Evolutionary conservation across 2,329 filamentous ascomycete genomes (phyloP), one percentile per base, ranked within the genome.

Genomic region (Neophaeococcomyces mojaviensis): DNA sequence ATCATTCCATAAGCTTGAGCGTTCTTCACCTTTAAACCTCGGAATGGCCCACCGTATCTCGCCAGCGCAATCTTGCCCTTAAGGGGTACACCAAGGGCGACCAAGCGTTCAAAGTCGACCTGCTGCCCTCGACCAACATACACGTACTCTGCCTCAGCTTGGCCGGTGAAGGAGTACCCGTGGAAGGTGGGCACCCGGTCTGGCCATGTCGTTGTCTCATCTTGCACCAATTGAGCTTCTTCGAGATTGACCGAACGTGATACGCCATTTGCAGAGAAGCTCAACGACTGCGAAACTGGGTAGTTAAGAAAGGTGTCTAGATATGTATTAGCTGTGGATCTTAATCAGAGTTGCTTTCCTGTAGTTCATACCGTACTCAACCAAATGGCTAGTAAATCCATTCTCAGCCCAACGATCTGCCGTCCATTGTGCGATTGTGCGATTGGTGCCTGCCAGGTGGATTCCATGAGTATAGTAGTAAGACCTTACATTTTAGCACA

Each of bases 21-120:
- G 44, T 70, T 71, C 57, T 71, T 71, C 20, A 72, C 68, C 48
- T 73, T 73, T 19, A 72, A 56, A 2, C 69, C 69, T 43, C 70
- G 62, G 56, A 70, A 70, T 1, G 67, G 64, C 1, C 67, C 67
- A 16, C 67, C 67, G 44, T 71, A 72, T 48, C 65, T 66, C 18
- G 68, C 63, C n/a, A 73, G 51, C 1, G 69, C 70, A 48, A 72
- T 71, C 52, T 72, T 73, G 43, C 70, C 69, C 48, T 71, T 62
- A 2, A 72, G 61, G 18, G 65, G 53, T 12, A 73, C 64, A 22
- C 67, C 67, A 6, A 70, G 57, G 24, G 61, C 63, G 13, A 60
- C 40, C 6, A 70, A 57, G 13, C 67, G 61, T n/a, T 70, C 59
- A 38, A 71, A 72, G 45, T 73, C 70, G n/a, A 66, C 64, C 44